A percentile compares a stretch with the other conserved stretches of the same genome.
Evolutionary conservation across 805 yeast genomes (phyloP).

Genomic region (Yarrowia sp.): DNA sequence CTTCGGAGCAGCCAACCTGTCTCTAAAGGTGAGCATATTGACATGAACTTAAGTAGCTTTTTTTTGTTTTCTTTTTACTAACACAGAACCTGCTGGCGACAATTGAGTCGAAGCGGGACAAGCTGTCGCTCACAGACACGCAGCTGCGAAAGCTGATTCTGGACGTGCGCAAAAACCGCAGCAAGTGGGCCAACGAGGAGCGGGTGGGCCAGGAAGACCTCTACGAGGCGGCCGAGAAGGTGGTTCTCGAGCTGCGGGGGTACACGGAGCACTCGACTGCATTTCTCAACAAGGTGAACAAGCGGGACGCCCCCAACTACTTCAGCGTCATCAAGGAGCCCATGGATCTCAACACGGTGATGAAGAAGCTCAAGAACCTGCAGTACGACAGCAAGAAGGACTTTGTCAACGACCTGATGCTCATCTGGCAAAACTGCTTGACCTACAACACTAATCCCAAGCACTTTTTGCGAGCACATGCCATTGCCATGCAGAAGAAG

Average conservation of each 20-base stretch:
- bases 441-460: conserved; percentile 94
- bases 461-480: conserved; percentile 89
- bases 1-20: conserved; percentile 76
- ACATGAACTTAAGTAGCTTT: too few relatives aligned
- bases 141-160: conserved; percentile 84
- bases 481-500: conserved; percentile 94
- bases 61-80: not conserved
- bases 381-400: conserved; percentile 85
- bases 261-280: conserved; percentile 97
- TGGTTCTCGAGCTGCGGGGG: conserved; percentile 84
- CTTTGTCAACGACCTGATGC: conserved; percentile 93
- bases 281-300: conserved; percentile 92
- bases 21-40: conserved; percentile 57
- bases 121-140: conserved; percentile 71
- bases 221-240: conserved; percentile 97
- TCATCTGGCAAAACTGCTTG: conserved; percentile 94
- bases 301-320: conserved; percentile 97
- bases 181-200: conserved; percentile 98
- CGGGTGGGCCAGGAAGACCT: conserved; percentile 96
- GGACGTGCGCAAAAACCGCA: conserved; percentile 93
- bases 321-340: conserved; percentile 88
- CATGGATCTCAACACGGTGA: conserved; percentile 94
- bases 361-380: conserved; percentile 83
- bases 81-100: conserved; percentile 67
- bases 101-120: conserved; percentile 82